These are phyloP conservation scores for Phalaenopsis hybrid DNA, from an alignment of 116 monocot genomes.

Conservation along the genomic window DNA sequence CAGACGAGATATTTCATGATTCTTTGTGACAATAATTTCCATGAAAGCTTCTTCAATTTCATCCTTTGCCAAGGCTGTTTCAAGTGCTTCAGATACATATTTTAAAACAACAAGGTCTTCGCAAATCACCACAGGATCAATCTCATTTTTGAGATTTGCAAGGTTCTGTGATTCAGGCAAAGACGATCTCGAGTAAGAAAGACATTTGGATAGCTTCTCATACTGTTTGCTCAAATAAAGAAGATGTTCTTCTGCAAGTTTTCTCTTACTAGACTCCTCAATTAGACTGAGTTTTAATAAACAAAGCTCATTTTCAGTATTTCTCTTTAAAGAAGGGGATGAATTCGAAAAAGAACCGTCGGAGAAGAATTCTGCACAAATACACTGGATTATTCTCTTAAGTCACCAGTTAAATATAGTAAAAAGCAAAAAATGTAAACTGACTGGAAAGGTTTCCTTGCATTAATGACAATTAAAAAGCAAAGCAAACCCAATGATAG, in stretches of 20 bases:
- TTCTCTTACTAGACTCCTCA: conserved; percentile 55
- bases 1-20: conserved; percentile 61
- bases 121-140: conserved; percentile 31
- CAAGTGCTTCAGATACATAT: conserved; percentile 56
- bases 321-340: conserved; percentile 18
- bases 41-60: conserved; percentile 45
- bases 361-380: conserved; percentile 45
- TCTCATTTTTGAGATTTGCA: conserved; percentile 19
- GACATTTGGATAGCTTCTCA: conserved; percentile 25
- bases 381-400: neutral
- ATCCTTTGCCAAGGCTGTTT: conserved; percentile 29
- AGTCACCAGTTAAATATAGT: neutral
- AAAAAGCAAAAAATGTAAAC: neutral
- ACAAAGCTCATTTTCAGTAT: conserved; percentile 36
- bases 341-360: conserved; percentile 37
- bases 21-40: conserved; percentile 39
- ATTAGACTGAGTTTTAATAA: conserved; percentile 33
- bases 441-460: neutral
- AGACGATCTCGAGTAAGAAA: conserved; percentile 30
- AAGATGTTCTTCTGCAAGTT: conserved; percentile 37
- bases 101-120: conserved; percentile 46
- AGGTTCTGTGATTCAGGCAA: conserved; percentile 17
- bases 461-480: neutral
- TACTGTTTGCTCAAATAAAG: conserved; percentile 33
- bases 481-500: neutral